A percentile compares a stretch with the other conserved stretches of the same genome.
These are phyloP conservation scores for Kwoniella sp. DNA, from an alignment of 768 basidiomycete species.

Conservation along the genomic window DNA sequence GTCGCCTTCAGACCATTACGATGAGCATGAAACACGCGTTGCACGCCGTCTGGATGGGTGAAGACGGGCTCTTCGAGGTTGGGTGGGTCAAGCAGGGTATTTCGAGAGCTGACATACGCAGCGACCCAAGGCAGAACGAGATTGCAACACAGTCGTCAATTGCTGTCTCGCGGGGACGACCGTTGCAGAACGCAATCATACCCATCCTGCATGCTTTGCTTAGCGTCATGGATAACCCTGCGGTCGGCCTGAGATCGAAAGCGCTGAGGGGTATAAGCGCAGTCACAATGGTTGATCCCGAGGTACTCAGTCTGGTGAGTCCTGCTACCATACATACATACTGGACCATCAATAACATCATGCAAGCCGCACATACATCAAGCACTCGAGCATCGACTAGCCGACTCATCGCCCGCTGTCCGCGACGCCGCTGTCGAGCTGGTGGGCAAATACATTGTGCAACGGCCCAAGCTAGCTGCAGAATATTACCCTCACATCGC, in stretches of 20 bases:
- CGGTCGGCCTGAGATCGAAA: constrained; percentile 90
- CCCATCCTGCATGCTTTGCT: constrained; percentile 77
- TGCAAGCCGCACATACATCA: constrained; percentile 59
- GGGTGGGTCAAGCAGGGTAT: constrained; percentile 50
- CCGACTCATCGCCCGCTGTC: constrained; percentile 88
- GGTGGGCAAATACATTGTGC: constrained; percentile 94
- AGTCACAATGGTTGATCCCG: constrained; percentile 82
- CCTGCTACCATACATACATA: neutral
- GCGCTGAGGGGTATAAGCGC: constrained; percentile 83
- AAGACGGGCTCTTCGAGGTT: constrained; percentile 72
- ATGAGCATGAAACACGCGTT: constrained; percentile 62
- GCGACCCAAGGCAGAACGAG: constrained; percentile 27
- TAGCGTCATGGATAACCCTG: constrained; percentile 71
- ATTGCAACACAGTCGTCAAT: constrained; percentile 16
- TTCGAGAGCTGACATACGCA: constrained; percentile 52
- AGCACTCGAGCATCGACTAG: constrained; percentile 81
- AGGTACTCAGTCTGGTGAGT: constrained; percentile 69
- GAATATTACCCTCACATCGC: constrained; percentile 86
- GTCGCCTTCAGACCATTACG: constrained; percentile 21
- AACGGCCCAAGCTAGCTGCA: constrained; percentile 77
- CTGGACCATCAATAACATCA: neutral
- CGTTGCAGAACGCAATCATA: constrained; percentile 71
- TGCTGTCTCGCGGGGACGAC: constrained; percentile 27
- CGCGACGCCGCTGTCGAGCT: constrained; percentile 95
- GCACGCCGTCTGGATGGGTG: constrained; percentile 67